Evolutionary conservation across 2,329 filamentous ascomycete genomes (phyloP).

Genomic region (Acrodontium crateriforme): DNA sequence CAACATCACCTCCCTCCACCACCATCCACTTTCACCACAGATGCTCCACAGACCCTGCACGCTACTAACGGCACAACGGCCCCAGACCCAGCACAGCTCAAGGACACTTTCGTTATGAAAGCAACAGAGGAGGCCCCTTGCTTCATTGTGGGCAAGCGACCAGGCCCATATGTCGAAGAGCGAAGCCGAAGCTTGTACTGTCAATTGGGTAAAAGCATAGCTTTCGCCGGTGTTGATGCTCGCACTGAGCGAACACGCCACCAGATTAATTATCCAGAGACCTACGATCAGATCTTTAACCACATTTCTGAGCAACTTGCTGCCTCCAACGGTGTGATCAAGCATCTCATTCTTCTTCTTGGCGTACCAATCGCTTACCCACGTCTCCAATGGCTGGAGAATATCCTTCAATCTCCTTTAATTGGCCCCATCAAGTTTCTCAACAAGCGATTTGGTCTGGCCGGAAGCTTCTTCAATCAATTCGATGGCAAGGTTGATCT

Average conservation of each 20-base stretch:
- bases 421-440: conserved; percentile 81
- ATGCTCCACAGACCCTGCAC: conserved; percentile 43
- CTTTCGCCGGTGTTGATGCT: conserved; percentile 46
- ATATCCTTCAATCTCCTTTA: conserved; percentile 72
- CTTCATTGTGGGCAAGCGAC: conserved; percentile 64
- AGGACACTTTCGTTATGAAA: conserved; percentile 58
- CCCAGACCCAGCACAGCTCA: conserved; percentile 57
- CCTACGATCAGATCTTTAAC: conserved; percentile 48
- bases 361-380: conserved; percentile 58
- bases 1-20: conserved; percentile 73
- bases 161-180: conserved; percentile 53
- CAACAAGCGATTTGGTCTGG: conserved; percentile 79
- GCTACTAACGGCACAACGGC: conserved; percentile 20
- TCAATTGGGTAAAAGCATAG: conserved; percentile 50
- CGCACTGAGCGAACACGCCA: conserved; percentile 70
- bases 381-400: conserved; percentile 91
- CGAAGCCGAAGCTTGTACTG: conserved; percentile 47
- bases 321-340: conserved; percentile 40
- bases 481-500: conserved; percentile 68
- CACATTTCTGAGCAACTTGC: conserved; percentile 39
- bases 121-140: conserved; percentile 48
- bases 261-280: conserved; percentile 71
- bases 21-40: conserved; percentile 70
- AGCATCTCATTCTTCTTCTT: conserved; percentile 48
- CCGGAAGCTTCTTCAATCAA: conserved; percentile 77